Conservation (phyloP, 1,284 basidiomycete genomes). For the Agroathelia rolfsii region DNA sequence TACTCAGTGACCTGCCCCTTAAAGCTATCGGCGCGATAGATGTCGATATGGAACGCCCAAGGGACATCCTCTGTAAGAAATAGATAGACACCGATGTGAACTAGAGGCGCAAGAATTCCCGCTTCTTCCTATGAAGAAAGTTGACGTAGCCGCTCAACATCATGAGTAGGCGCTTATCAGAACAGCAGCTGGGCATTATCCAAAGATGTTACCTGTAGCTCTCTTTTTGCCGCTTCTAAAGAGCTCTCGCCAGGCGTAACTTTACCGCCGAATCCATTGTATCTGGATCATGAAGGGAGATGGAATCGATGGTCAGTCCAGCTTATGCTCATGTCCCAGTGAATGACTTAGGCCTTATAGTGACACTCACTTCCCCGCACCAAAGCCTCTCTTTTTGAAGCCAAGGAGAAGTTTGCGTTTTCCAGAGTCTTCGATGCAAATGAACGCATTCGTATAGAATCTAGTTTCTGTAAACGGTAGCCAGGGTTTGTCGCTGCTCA, state of each 20-base stretch:
- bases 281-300: conserved; percentile 26
- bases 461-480: conserved; percentile 25
- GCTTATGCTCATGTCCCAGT: neutral
- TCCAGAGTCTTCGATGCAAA: conserved; percentile 28
- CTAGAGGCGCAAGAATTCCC: conserved; percentile 51
- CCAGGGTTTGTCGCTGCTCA: no score
- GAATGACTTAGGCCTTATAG: conserved; percentile 3
- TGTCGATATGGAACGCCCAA: conserved; percentile 56
- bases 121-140: conserved; percentile 57
- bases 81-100: conserved; percentile 49
- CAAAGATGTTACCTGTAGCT: conserved; percentile 40
- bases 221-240: conserved; percentile 50
- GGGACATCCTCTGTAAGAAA: conserved; percentile 43
- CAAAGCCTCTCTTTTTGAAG: conserved; percentile 65
- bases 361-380: conserved; percentile 40
- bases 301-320: neutral
- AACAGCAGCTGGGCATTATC: neutral
- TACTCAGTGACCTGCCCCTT: conserved; percentile 52
- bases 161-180: neutral
- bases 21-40: conserved; percentile 49
- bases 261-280: conserved; percentile 71
- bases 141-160: neutral
- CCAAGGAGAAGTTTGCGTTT: conserved; percentile 41
- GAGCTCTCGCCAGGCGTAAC: conserved; percentile 53
- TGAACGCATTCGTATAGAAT: conserved; percentile 52